These are phyloP conservation scores for Scheffersomyces illinoinensis DNA, from an alignment of 1,139 yeast species.

Conservation along the genomic window DNA sequence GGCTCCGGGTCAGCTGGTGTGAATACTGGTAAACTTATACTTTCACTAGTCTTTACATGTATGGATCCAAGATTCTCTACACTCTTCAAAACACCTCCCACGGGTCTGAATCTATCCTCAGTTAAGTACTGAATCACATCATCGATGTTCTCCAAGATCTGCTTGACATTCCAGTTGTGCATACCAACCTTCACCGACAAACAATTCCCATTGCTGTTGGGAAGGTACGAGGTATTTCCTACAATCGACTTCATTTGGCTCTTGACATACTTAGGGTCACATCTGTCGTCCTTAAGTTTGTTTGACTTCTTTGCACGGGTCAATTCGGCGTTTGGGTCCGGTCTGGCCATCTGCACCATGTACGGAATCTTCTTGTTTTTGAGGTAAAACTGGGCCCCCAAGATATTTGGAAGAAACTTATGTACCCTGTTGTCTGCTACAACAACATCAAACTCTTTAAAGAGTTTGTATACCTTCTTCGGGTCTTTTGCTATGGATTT, in stretches of 20 bases:
- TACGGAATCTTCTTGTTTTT: constrained; percentile 64
- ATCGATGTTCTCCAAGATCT: constrained; percentile 55
- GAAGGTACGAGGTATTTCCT: constrained; percentile 58
- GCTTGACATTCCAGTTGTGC: constrained; percentile 41
- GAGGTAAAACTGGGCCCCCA: constrained; percentile 58
- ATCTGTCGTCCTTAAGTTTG: constrained; percentile 51
- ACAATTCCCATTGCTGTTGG: constrained; percentile 58
- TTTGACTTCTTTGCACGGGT: constrained; percentile 34
- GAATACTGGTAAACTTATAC: constrained; percentile 55
- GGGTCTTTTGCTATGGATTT: constrained; percentile 47
- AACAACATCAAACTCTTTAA: constrained; percentile 63
- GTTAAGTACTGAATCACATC: constrained; percentile 54
- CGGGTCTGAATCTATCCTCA: constrained; percentile 48
- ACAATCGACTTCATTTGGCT: constrained; percentile 63
- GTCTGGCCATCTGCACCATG: constrained; percentile 64
- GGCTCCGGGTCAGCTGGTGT: constrained; percentile 15
- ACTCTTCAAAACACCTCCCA: constrained; percentile 57
- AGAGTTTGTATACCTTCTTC: constrained; percentile 46
- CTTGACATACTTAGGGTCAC: constrained; percentile 61
- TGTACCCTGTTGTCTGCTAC: constrained; percentile 67
- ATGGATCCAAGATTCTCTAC: constrained; percentile 47
- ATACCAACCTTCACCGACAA: constrained; percentile 55
- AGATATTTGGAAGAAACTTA: constrained; percentile 53
- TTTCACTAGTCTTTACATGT: constrained; percentile 62
- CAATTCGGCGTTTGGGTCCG: constrained; percentile 40